Conservation (phyloP, 2,329 filamentous ascomycete species). For the Colletotrichum somersetense region DNA sequence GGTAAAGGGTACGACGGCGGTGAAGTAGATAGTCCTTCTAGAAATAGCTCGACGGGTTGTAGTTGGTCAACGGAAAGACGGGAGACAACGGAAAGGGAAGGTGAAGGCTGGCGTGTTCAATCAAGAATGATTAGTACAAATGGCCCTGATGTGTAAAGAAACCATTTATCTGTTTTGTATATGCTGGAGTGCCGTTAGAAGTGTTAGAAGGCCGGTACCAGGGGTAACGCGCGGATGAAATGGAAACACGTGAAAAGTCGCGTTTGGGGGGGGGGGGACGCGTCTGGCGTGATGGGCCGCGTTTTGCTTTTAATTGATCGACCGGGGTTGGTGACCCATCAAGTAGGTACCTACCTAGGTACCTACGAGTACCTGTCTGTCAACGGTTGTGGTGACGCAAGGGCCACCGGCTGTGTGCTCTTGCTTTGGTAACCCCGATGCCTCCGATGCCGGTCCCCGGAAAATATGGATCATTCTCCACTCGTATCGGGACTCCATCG, state of each 20-base stretch:
- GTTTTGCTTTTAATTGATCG: constrained; percentile 17
- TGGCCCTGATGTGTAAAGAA: not conserved
- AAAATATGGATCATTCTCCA: not conserved
- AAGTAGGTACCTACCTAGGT: not conserved
- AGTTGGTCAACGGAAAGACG: not conserved
- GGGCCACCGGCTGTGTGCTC: not conserved
- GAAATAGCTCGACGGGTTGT: not conserved
- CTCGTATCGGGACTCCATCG: not conserved
- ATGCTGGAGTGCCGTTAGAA: not conserved
- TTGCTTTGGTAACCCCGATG: not conserved
- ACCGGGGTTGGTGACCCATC: not conserved
- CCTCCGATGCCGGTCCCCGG: not conserved
- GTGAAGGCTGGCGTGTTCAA: not conserved
- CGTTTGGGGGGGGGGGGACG: constrained; percentile 3
- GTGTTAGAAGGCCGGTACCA: not conserved
- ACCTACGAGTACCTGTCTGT: not conserved
- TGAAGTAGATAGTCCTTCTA: constrained; percentile 1
- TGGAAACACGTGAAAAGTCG: constrained; percentile 8
- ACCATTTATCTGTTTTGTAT: not conserved
- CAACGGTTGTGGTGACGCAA: not conserved
- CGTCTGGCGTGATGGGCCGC: not conserved
- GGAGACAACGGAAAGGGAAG: not conserved
- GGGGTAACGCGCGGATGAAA: constrained; percentile 5
- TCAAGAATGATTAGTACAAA: not conserved
- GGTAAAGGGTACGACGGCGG: not conserved